Percentiles rank a stretch among this genome's conserved stretches.
phyloP scores from a whole-genome alignment of 805 yeast species.

The Metschnikowia chrysomelidarum region DNA sequence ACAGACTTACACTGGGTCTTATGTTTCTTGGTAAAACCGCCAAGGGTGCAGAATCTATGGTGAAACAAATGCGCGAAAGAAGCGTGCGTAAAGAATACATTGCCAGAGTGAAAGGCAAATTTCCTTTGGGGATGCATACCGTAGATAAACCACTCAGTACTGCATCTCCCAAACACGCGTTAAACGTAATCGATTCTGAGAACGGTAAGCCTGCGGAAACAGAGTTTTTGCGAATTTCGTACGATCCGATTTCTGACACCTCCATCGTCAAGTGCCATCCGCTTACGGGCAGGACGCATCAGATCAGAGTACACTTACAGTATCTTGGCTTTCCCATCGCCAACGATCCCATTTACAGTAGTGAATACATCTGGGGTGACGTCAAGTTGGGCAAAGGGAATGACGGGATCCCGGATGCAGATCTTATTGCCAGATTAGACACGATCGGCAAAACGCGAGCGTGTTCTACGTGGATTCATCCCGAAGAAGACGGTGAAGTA shows the following conservation, averaged over 20 bases:
- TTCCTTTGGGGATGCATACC: constrained; percentile 53
- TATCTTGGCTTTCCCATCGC: constrained; percentile 86
- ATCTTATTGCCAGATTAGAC: constrained; percentile 51
- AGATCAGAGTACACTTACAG: constrained; percentile 90
- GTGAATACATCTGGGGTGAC: constrained; percentile 75
- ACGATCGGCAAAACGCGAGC: constrained; percentile 67
- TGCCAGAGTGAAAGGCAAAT: constrained; percentile 85
- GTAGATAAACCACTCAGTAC: constrained; percentile 72
- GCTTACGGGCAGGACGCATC: constrained; percentile 91
- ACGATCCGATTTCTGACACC: constrained; percentile 52
- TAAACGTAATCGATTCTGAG: constrained; percentile 50
- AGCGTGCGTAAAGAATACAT: constrained; percentile 78
- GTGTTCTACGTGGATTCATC: constrained; percentile 68
- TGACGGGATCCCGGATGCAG: constrained; percentile 43
- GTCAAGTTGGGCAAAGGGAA: constrained; percentile 60
- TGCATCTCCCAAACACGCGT: constrained; percentile 68
- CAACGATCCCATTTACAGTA: constrained; percentile 89
- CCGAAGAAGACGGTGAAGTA: constrained; percentile 61
- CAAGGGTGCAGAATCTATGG: constrained; percentile 73
- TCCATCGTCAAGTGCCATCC: constrained; percentile 84
- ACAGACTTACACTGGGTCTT: constrained; percentile 86
- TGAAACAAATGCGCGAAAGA: constrained; percentile 67
- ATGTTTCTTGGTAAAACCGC: constrained; percentile 88
- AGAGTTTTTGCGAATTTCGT: constrained; percentile 61
- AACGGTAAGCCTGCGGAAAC: constrained; percentile 77